These are phyloP conservation scores for Daldinia bambusicola DNA, from an alignment of 495 filamentous ascomycete genomes.

Conservation along the genomic window DNA sequence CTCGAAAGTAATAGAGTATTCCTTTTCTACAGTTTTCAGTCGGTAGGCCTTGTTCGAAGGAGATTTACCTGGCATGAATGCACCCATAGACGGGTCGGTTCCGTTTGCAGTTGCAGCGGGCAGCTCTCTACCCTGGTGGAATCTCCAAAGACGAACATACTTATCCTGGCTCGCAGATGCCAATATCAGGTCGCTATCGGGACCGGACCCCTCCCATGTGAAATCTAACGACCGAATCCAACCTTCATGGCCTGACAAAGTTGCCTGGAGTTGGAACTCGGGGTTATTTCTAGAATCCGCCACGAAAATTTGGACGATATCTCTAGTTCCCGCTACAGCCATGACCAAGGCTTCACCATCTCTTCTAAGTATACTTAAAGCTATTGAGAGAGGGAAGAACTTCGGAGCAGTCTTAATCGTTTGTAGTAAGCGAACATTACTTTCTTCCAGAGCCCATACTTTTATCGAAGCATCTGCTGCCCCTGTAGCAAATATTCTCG, in stretches of 20 bases:
- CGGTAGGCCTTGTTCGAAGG: slow-evolving; percentile 90
- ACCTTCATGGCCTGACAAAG: slow-evolving; percentile 89
- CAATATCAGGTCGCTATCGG: slow-evolving; percentile 75
- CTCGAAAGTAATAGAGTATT: slow-evolving; percentile 90
- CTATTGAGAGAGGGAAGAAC: slow-evolving; percentile 82
- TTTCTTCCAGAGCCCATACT: slow-evolving; percentile 71
- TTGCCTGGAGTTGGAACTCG: slow-evolving; percentile 78
- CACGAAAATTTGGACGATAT: slow-evolving; percentile 79
- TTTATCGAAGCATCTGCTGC: slow-evolving; percentile 84
- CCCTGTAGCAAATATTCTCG: slow-evolving; percentile 70
- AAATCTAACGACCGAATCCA: slow-evolving; percentile 92
- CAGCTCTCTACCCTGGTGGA: slow-evolving; percentile 75
- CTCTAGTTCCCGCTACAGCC: slow-evolving; percentile 85
- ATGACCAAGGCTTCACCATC: slow-evolving; percentile 67
- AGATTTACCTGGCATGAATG: slow-evolving; percentile 68
- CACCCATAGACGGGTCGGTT: slow-evolving; percentile 56
- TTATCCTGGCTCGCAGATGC: slow-evolving; percentile 97
- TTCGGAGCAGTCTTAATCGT: slow-evolving; percentile 76
- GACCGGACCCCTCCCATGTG: slow-evolving; percentile 64
- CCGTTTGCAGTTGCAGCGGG: slow-evolving; percentile 58
- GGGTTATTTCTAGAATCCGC: slow-evolving; percentile 46
- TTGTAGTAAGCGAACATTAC: slow-evolving; percentile 67
- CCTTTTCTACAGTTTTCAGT: slow-evolving; percentile 59
- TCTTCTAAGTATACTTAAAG: slow-evolving; percentile 67
- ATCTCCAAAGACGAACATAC: slow-evolving; percentile 93